Percentiles rank a stretch among this genome's conserved stretches.
These are phyloP conservation scores for Penicillium brevicompactum DNA, from an alignment of 2,329 filamentous ascomycete genomes.

Conservation along the genomic window DNA sequence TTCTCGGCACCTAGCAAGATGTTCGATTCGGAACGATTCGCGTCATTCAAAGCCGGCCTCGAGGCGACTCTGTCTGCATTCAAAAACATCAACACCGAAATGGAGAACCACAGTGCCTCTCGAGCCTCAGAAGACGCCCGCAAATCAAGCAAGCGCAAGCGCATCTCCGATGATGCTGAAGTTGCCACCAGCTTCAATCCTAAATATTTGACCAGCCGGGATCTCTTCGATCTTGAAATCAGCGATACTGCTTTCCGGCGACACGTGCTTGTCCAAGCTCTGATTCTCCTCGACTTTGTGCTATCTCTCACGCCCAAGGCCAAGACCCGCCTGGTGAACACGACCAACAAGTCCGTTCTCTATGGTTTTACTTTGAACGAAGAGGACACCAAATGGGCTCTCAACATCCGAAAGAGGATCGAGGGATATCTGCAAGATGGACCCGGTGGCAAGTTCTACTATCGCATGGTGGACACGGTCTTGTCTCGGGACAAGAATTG, in stretches of 20 bases:
- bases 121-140: slow-evolving; percentile 65
- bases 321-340: slow-evolving; percentile 73
- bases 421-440: slow-evolving; percentile 80
- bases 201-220: slow-evolving; percentile 96
- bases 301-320: slow-evolving; percentile 82
- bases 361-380: slow-evolving; percentile 78
- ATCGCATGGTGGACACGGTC: slow-evolving; percentile 95
- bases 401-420: slow-evolving; percentile 74
- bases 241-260: slow-evolving; percentile 92
- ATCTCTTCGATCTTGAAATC: slow-evolving; percentile 94
- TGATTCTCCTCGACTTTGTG: slow-evolving; percentile 93
- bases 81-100: slow-evolving; percentile 66
- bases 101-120: slow-evolving; percentile 65
- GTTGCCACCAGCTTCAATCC: slow-evolving; percentile 82
- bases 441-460: slow-evolving; percentile 86
- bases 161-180: slow-evolving; percentile 62
- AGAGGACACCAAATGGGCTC: slow-evolving; percentile 87
- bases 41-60: slow-evolving; percentile 64
- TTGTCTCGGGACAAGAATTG: slow-evolving; percentile 96
- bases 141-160: slow-evolving; percentile 71
- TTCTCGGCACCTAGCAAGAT: slow-evolving; percentile 88
- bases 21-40: slow-evolving; percentile 72
- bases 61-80: slow-evolving; percentile 72
- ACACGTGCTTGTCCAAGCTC: slow-evolving; percentile 90
- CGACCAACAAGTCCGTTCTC: slow-evolving; percentile 84